Conservation (phyloP, 192 early-diverging fungal species). For the Dimargaris verticillata region DNA sequence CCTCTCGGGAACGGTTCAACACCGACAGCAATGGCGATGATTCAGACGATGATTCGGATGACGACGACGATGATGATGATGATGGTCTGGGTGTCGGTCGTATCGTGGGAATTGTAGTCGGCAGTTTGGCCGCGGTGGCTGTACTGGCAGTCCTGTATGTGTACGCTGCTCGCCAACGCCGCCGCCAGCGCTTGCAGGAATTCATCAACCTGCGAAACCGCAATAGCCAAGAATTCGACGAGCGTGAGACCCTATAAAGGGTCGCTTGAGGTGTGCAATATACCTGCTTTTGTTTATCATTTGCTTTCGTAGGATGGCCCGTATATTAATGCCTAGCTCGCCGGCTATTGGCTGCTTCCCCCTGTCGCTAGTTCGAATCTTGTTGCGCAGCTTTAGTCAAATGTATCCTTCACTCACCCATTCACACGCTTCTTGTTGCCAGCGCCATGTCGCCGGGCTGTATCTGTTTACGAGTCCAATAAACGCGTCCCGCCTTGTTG, state of each 20-base stretch:
- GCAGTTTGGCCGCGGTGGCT: neutral
- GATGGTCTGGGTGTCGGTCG: neutral
- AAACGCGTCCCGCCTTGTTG: too few relatives aligned
- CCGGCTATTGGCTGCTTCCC: too few relatives aligned
- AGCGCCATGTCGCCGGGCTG: too few relatives aligned
- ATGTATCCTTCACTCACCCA: too few relatives aligned
- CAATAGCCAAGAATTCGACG: conserved; percentile 1
- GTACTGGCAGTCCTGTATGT: neutral
- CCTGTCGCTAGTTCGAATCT: too few relatives aligned
- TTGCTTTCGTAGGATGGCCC: too few relatives aligned
- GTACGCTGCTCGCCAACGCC: neutral
- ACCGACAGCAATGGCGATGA: neutral
- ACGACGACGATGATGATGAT: neutral
- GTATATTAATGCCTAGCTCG: too few relatives aligned
- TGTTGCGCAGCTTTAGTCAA: too few relatives aligned
- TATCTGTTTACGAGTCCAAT: too few relatives aligned
- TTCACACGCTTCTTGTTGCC: too few relatives aligned
- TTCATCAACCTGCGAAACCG: conserved; percentile 10
- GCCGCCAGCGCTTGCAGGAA: conserved; percentile 8
- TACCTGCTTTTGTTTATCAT: too few relatives aligned
- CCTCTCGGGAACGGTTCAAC: neutral
- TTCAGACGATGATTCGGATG: neutral
- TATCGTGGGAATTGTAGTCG: conserved; percentile 6
- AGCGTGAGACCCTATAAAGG: conserved; percentile 4
- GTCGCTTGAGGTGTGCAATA: too few relatives aligned